Base-by-base conservation (phyloP, 495 filamentous ascomycete genomes). In the Symbiotaphrina buchneri region DNA sequence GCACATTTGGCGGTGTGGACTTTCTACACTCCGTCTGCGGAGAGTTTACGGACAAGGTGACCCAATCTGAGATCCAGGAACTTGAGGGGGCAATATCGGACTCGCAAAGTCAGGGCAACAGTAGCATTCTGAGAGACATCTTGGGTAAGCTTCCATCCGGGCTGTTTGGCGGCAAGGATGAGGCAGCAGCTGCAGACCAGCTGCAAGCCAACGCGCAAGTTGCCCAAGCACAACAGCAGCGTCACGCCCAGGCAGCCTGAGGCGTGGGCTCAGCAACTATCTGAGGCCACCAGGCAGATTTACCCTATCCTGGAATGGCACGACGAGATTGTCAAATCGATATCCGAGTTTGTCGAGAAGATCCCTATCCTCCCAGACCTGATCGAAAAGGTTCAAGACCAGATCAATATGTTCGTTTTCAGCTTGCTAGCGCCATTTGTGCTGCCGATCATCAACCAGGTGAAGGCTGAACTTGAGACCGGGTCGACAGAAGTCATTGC, bases 1-100 rank as follows among this genome's bases (percentile, higher is more conserved):
- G 82, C 33, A 91, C 84, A 3, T 94, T 92, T 52, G 83, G 83
- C 19, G 81, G 81, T 32, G 82, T 90, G 6, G 80, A 90, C 33
- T 72, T 71, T 48, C 58, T 87, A 15, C 82, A 90, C 52, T 84
- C 76, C 2, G 83, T 93, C 14, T 68, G 82, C 28, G 83, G 83
- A 28, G 81, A 93, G 53, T 58, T 91, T 34, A 74, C 71, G 14
- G 83, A 93, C 46, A 91, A 90, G 52, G 64, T 76, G 35, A 80
- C 66, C 23, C 83, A 93, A 47, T 80, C 72, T 21, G 83, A 93
- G 46, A 61, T 93, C 25, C 62, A 82, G 44, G 67, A 75, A 16
- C 66, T 93, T 21, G 78, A 91, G 48, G 70, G 66, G 13, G 74
- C 73, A 6, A 73, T 92, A 20, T 32, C 65, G 25, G 52, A 71